Evolutionary conservation across 148 eudicot genomes (phyloP), one percentile per base, ranked within the genome.

Genomic region (Camellia lanceoleosa): DNA sequence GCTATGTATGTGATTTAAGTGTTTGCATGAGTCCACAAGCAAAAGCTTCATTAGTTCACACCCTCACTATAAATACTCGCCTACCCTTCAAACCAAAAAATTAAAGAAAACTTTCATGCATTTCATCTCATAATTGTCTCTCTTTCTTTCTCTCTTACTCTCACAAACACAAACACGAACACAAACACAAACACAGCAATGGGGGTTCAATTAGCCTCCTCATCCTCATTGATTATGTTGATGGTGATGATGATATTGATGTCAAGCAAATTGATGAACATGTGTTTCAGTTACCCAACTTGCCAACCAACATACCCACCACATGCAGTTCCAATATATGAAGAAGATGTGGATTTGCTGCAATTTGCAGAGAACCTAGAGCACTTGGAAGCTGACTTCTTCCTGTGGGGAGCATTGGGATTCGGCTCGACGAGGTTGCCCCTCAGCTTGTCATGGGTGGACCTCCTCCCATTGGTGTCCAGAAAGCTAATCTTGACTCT

Each of bases 301-400:
- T 84, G 90, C 76, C 41, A 77, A 58, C 9, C 92, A 68, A 66
- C 74, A 43, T 71, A 80, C 42, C 89, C 92, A 49, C 75, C 82
- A 5, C 19, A 63, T 46, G 85, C 51, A 55, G 44, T 79, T 23
- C 90, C 95, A 9, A 56, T 90, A 51, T 63, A 68, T 80, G 52
- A 82, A 62, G 47, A 66, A 18, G 97, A 93, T 77, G 52, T 84
- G 14, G 75, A 82, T 52, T 12, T 70, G 67, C 61, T 93, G 74
- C 91, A 90, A 38, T 93, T 93, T 87, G 85, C 95, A 20, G 76
- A 63, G 80, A 93, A 93, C 78, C 8, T 93, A 0, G 97, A 93
- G 82, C 84, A 86, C 79, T 54, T 84, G 66, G 97, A 93, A 74
- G 87, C 88, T 4, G 97, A 93, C 44, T 90, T 42, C 72, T 93